A percentile compares a stretch with the other conserved stretches of the same genome.
Evolutionary conservation across 495 filamentous ascomycete genomes (phyloP).

Genomic region (Aspergillus saccharolyticus): DNA sequence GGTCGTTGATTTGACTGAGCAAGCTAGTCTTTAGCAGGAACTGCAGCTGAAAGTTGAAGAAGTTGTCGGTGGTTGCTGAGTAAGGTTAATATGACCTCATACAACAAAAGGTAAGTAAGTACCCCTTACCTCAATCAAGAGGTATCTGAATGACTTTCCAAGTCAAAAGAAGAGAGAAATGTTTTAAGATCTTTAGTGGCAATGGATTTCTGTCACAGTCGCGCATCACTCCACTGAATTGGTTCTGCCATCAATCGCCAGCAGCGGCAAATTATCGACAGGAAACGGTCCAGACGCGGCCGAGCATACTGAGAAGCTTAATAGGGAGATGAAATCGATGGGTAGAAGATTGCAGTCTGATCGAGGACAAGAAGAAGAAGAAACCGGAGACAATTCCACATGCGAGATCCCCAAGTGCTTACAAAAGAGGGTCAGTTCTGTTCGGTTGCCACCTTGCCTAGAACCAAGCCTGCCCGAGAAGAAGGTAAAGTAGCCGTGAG

Average conservation of each 20-base stretch:
- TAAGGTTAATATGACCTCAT: constrained; percentile 1
- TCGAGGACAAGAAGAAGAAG: constrained; percentile 13
- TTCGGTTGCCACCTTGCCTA: not conserved
- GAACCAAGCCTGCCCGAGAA: not conserved
- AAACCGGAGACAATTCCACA: constrained; percentile 14
- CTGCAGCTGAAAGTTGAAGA: not conserved
- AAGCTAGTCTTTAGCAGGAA: not conserved
- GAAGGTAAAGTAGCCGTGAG: not conserved
- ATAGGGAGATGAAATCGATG: constrained; percentile 1
- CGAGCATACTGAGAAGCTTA: constrained; percentile 26
- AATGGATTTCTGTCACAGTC: constrained; percentile 28
- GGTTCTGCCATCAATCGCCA: constrained; percentile 33
- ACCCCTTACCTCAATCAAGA: not conserved
- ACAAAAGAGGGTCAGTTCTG: not conserved
- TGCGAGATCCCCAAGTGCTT: constrained; percentile 19
- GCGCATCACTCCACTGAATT: constrained; percentile 29
- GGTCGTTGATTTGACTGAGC: not conserved
- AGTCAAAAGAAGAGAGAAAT: not conserved
- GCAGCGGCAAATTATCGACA: constrained; percentile 27
- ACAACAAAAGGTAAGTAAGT: not conserved
- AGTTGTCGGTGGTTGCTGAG: not conserved
- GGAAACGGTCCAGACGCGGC: constrained; percentile 22
- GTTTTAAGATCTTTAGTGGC: constrained; percentile 23
- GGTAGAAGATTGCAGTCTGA: too few relatives aligned
- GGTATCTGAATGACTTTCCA: not conserved